Evolutionary conservation across 1,284 basidiomycete species (phyloP), one percentile per base, ranked within the genome.

Genomic region (Microstroma glucosiphilum): DNA sequence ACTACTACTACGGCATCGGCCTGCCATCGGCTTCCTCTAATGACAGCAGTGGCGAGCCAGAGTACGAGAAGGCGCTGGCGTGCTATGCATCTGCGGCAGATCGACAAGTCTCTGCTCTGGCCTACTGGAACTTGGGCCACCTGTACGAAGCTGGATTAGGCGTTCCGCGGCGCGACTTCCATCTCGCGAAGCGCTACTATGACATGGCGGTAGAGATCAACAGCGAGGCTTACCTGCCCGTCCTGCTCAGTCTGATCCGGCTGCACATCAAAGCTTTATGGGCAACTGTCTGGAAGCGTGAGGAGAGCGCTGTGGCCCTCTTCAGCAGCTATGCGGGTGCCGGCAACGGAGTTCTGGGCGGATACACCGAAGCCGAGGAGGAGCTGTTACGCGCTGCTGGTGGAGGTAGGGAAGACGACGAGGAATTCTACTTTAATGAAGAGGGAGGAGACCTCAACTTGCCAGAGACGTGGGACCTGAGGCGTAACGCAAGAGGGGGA

Each of bases 121-220:
- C 94, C 1, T 92, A 94, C 87, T 98, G 93, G 92, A 96, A 96
- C 76, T 81, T 98, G 26, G 96, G 94, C 0, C 96, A 90, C 89
- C 96, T 98, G 92, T 96, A 97, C 79, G 94, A 98, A 82, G 90
- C 92, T 72, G 96, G 96, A 0, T 80, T 89, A 26, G 96, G 96
- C 3, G 91, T 97, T 0, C 86, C 89, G 30, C 40, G 68, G 26
- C 69, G 68, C 37, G 94, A 98, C 80, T 98, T 92, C 82, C 89
- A 96, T 80, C 85, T 98, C 17, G 96, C 96, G 0, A 99, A 98
- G 80, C 85, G 96, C 37, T 89, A 94, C 79, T 98, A 97, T 78
- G 96, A 98, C 79, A 81, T 88, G 62, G 91, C 92, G 1, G 80
- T 91, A 43, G 89, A 90, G 69, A 90, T 89, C 3, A 93, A 93